Base-by-base conservation (phyloP, 345 rosid genomes). In the Bruguiera sexangula region DNA sequence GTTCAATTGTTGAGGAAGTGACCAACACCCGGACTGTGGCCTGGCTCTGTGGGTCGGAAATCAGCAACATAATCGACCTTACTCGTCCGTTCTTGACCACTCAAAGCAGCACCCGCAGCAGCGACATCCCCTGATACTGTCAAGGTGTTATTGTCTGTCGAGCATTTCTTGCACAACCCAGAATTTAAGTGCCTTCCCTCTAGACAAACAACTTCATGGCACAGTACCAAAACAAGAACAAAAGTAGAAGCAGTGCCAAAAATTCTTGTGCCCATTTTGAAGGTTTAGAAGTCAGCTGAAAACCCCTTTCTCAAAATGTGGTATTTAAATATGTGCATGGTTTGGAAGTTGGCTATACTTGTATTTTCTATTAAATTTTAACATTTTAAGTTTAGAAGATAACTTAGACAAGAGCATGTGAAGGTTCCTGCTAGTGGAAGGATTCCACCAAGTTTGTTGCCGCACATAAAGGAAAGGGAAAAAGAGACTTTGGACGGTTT, bases 21-120 rank as follows among this genome's bases (percentile, higher is more conserved):
- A 6, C 86, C 86, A 39, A 80, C 80, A 2, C 86, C 86, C 0
- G 86, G 86, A 54, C 86, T 82, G 62, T 82, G 83, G 7, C 83
- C 86, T 1, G 82, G 86, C 32, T 59, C 18, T 0, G 86, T 82
- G 19, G 83, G 83, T 31, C 82, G 78, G 58, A 79, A 77, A 63
- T 77, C 82, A 37, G 73, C 75, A 8, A 68, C 29, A 54, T 70
- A 6, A 16, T 65, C 77, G 34, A 54, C 50, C 80, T 68, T 70
- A n/a, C 73, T 70, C 29, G 39, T 69, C 67, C 31, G 56, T 51
- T 53, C 73, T 34, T 76, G 70, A 37, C 61, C 71, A 43, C 68
- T 46, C 60, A 24, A 56, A 24, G 29, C 60, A 56, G 31, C 11
- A 7, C 61, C 50, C 5, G 8, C 15, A 8, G 37, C 48, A 22